These are phyloP conservation scores for Circinella minor DNA, from an alignment of 371 early-diverging fungal genomes.

Conservation along the genomic window DNA sequence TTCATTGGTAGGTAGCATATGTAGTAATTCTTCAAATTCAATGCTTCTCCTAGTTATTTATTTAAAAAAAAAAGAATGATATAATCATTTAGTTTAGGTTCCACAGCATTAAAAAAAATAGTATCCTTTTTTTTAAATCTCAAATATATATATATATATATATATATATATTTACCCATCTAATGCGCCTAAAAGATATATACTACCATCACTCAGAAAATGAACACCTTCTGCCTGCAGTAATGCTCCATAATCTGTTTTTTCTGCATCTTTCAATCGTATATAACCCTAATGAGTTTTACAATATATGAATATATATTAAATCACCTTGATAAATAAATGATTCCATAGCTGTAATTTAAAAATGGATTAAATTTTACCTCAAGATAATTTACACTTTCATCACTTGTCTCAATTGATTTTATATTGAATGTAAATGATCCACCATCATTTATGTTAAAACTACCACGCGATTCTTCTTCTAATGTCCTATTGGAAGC, in stretches of 20 bases:
- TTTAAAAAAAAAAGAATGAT: no score
- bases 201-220: constrained; percentile 58
- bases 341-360: not conserved
- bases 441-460: constrained; percentile 36
- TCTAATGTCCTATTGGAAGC: constrained; percentile 31
- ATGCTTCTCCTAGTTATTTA: constrained; percentile 28
- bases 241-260: constrained; percentile 56
- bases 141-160: not conserved
- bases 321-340: not conserved
- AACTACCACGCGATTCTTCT: constrained; percentile 40
- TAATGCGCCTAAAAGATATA: constrained; percentile 61
- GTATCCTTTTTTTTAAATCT: no score
- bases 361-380: constrained; percentile 28
- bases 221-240: constrained; percentile 62
- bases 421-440: constrained; percentile 55
- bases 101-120: not conserved
- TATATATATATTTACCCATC: constrained; percentile 42
- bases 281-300: constrained; percentile 48
- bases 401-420: constrained; percentile 48
- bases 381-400: constrained; percentile 57
- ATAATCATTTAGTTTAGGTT: not conserved
- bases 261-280: constrained; percentile 56
- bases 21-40: constrained; percentile 54
- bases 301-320: not conserved
- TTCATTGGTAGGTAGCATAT: constrained; percentile 58